phyloP scores from a whole-genome alignment of 768 basidiomycete genomes.

The Russula foetens region DNA sequence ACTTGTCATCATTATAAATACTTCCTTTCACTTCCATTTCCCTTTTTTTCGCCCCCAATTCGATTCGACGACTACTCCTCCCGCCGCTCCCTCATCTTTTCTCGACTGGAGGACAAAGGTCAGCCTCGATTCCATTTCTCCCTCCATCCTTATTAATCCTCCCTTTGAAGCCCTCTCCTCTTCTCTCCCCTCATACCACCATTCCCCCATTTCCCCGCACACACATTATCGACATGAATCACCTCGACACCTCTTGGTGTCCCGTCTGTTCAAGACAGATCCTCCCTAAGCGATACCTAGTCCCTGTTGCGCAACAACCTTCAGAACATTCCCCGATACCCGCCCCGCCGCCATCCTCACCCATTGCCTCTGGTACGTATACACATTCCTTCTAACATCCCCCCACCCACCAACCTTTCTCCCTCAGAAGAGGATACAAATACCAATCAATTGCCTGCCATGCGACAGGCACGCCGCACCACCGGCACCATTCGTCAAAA shows the following conservation, averaged over 20 bases:
- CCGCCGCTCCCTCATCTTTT: slow-evolving; percentile 11
- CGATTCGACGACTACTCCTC: neutral
- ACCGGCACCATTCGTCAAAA: slow-evolving; percentile 30
- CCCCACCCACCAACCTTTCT: slow-evolving; percentile 14
- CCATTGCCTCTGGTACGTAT: slow-evolving; percentile 33
- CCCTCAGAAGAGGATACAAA: slow-evolving; percentile 25
- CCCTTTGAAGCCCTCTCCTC: neutral
- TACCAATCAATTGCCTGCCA: slow-evolving; percentile 20
- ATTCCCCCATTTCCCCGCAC: neutral
- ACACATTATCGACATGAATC: slow-evolving; percentile 13
- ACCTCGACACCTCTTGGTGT: slow-evolving; percentile 69
- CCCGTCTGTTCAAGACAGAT: slow-evolving; percentile 73
- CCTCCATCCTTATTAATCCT: slow-evolving; percentile 9
- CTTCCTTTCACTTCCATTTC: slow-evolving; percentile 13
- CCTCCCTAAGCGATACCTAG: slow-evolving; percentile 61
- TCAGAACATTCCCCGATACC: slow-evolving; percentile 25
- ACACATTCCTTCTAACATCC: slow-evolving; percentile 1
- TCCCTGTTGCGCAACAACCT: slow-evolving; percentile 33
- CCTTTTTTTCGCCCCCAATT: slow-evolving; percentile 18
- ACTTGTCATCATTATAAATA: slow-evolving; percentile 11
- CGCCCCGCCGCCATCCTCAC: slow-evolving; percentile 34
- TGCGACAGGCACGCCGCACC: slow-evolving; percentile 29
- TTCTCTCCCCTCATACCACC: neutral
- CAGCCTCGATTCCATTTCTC: slow-evolving; percentile 3
- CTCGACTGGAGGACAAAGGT: slow-evolving; percentile 11